Evolutionary conservation across 345 rosid species (phyloP).

Genomic region (Arabidopsis suecica): DNA sequence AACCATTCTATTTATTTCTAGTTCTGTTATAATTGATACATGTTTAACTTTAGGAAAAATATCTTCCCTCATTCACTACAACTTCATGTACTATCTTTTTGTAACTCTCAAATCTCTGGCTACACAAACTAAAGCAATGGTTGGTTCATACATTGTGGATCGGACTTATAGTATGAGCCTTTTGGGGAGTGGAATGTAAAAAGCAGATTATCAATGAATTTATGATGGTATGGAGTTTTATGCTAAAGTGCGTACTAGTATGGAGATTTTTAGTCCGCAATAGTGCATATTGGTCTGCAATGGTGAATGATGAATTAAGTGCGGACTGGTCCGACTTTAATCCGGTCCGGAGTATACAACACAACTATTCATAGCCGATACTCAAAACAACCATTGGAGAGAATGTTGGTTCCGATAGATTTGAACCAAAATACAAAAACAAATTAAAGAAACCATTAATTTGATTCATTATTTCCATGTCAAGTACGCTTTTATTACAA

Average conservation of each 20-base stretch:
- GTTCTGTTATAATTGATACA: not conserved
- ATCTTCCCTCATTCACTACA: not conserved
- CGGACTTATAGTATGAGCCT: too few relatives aligned
- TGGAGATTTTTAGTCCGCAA: too few relatives aligned
- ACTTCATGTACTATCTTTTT: not conserved
- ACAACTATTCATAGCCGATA: too few relatives aligned
- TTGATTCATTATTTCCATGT: not conserved
- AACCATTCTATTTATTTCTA: not conserved
- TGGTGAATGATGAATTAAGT: too few relatives aligned
- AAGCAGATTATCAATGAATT: too few relatives aligned
- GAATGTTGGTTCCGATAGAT: not conserved
- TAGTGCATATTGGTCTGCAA: too few relatives aligned
- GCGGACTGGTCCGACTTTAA: too few relatives aligned
- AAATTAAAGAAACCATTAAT: not conserved
- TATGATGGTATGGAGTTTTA: too few relatives aligned
- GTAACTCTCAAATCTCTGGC: not conserved
- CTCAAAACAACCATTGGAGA: slow-evolving; percentile 4
- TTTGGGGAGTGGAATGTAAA: too few relatives aligned
- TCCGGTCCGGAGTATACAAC: too few relatives aligned
- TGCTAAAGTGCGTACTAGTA: too few relatives aligned
- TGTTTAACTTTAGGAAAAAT: not conserved
- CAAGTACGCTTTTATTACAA: slow-evolving; percentile 37
- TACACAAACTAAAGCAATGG: not conserved
- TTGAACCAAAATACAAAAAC: slow-evolving; percentile 3
- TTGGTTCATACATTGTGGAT: too few relatives aligned